These are phyloP conservation scores for Ceratonia siliqua DNA, from an alignment of 306 rosid species.

Conservation along the genomic window DNA sequence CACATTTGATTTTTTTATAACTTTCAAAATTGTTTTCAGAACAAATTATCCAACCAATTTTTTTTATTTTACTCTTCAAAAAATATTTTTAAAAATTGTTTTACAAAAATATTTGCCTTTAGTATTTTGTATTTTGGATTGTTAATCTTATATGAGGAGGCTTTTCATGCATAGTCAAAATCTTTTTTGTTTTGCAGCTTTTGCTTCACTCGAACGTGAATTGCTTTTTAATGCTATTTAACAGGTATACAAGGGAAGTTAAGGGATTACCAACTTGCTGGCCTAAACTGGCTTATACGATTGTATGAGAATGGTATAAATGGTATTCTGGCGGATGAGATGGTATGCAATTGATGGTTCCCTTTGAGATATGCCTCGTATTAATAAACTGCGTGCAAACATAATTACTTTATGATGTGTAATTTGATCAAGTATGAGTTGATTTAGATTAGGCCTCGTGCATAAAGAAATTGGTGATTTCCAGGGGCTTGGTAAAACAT, in stretches of 20 bases:
- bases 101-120: too few relatives aligned
- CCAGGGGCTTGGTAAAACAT: too few relatives aligned
- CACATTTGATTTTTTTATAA: too few relatives aligned
- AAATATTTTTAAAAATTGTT: too few relatives aligned
- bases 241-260: constrained; percentile 96
- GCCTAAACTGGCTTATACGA: constrained; percentile 94
- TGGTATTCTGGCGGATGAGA: constrained; percentile 99
- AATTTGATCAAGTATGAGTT: constrained; percentile 6
- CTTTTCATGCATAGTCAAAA: constrained; percentile 2
- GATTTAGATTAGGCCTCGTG: too few relatives aligned
- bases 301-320: constrained; percentile 95
- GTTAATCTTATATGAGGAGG: not conserved
- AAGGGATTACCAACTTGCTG: constrained; percentile 99
- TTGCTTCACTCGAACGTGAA: constrained; percentile 15
- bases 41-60: too few relatives aligned
- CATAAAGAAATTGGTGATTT: too few relatives aligned
- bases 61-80: too few relatives aligned
- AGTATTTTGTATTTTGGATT: not conserved
- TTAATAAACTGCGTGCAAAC: not conserved
- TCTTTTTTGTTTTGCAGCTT: not conserved
- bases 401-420: not conserved
- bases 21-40: too few relatives aligned
- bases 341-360: constrained; percentile 53
- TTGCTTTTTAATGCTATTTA: constrained; percentile 25
- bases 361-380: not conserved